Evolutionary conservation across 108 stramenopile genomes (phyloP), one percentile per base, ranked within the genome.

Genomic region (Nitzschia sp.): DNA sequence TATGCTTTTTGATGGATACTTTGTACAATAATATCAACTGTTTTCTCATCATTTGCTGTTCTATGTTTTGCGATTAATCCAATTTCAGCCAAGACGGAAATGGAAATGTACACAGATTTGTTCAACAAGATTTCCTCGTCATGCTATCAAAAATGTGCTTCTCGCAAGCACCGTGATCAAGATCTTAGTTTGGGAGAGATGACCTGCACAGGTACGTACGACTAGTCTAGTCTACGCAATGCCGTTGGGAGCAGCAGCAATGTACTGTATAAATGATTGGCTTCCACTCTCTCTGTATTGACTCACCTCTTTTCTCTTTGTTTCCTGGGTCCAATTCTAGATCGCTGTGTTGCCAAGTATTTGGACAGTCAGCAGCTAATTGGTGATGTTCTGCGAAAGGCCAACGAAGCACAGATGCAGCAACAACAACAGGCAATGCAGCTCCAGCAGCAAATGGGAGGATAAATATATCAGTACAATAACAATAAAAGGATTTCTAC

Each of bases 31-130:
- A n/a, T n/a, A n/a, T n/a, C n/a, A n/a, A n/a, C n/a, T n/a, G n/a
- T n/a, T n/a, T n/a, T n/a, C n/a, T n/a, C n/a, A n/a, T n/a, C n/a
- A n/a, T n/a, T n/a, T n/a, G n/a, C n/a, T n/a, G n/a, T n/a, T n/a
- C n/a, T n/a, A 50, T 52, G 57, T 27, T 60, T 25, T 54, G 53
- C n/a, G n/a, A n/a, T n/a, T n/a, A n/a, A n/a, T n/a, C n/a, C n/a
- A n/a, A n/a, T 13, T 41, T 56, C 66, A 82, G 96, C 96, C 54
- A 94, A 88, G 68, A 91, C 93, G 30, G 96, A 98, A 82, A 91
- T 96, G 85, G 97, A 98, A 86, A 96, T 96, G 94, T 95, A 96
- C 75, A 96, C 96, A 11, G 89, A 96, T 73, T 75, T 98, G 6
- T 98, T 97, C 71, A 94, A 95, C 81, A 97, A 96, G 68, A 96